These are phyloP conservation scores for Blastocystis sp. DNA, from an alignment of 352 stramenopile genomes.

Conservation along the genomic window DNA sequence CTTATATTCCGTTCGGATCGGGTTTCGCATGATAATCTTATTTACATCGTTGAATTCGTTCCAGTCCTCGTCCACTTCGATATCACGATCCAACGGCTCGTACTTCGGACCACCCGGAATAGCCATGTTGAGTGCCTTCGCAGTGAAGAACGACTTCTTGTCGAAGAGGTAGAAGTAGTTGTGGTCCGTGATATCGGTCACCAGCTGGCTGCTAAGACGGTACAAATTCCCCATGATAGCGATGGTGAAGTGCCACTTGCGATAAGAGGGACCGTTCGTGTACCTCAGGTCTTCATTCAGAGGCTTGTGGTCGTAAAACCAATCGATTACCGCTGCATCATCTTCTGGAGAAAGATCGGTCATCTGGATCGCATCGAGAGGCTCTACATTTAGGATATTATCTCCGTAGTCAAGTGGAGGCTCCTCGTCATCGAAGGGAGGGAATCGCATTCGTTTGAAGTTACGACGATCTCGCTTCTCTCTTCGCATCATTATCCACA, in stretches of 20 bases:
- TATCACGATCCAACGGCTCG: conserved; percentile 94
- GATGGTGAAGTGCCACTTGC: conserved; percentile 89
- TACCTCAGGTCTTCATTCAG: conserved; percentile 77
- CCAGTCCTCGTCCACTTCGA: conserved; percentile 96
- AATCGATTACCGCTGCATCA: conserved; percentile 86
- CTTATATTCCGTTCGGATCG: conserved; percentile 97
- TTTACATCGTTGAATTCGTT: conserved; percentile 99
- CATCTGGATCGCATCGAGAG: conserved; percentile 80
- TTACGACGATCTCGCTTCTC: conserved; percentile 96
- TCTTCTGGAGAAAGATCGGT: conserved; percentile 83
- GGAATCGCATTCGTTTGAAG: conserved; percentile 99
- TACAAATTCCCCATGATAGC: conserved; percentile 95
- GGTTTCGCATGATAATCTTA: conserved; percentile 98
- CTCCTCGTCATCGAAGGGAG: conserved; percentile 99
- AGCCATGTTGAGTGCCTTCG: conserved; percentile 97
- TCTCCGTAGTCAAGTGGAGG: conserved; percentile 88
- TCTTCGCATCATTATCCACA: conserved; percentile 99
- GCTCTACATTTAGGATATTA: conserved; percentile 89
- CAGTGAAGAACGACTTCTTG: conserved; percentile 96
- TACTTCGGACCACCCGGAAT: conserved; percentile 98
- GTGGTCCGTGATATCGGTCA: conserved; percentile 89
- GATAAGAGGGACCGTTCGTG: conserved; percentile 94
- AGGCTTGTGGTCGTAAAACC: conserved; percentile 95
- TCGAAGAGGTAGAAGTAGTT: conserved; percentile 89
- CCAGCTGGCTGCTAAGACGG: conserved; percentile 86